These are phyloP conservation scores for Sistotremastrum niveocremeum DNA, from an alignment of 768 basidiomycete species.

Conservation along the genomic window DNA sequence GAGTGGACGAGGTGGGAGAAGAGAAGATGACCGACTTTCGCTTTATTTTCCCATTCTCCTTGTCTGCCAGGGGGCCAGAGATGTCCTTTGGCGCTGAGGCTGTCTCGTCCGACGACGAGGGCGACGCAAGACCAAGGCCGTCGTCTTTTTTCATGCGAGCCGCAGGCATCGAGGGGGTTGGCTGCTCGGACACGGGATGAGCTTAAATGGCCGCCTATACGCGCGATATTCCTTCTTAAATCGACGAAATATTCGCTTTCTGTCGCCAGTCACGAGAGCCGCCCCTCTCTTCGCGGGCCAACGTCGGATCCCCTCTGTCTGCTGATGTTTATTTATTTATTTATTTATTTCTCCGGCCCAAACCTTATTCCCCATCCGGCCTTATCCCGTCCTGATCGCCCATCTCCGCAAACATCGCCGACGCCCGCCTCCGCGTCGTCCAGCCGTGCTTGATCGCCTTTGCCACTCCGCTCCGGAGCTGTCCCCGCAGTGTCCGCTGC, in stretches of 20 bases:
- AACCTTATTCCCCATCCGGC: neutral
- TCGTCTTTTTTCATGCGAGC: constrained; percentile 54
- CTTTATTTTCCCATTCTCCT: constrained; percentile 56
- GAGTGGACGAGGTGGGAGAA: constrained; percentile 46
- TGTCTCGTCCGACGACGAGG: constrained; percentile 51
- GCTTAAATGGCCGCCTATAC: too few relatives aligned
- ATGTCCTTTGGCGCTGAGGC: constrained; percentile 33
- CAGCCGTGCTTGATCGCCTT: constrained; percentile 15
- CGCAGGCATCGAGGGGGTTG: constrained; percentile 40
- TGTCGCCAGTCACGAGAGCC: too few relatives aligned
- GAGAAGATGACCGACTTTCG: constrained; percentile 50
- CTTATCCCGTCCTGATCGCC: constrained; percentile 6
- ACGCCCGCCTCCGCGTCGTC: constrained; percentile 8
- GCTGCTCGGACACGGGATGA: too few relatives aligned
- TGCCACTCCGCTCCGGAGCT: constrained; percentile 25
- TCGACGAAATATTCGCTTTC: too few relatives aligned
- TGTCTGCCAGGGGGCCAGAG: constrained; percentile 22
- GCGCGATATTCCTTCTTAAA: too few relatives aligned
- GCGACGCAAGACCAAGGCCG: constrained; percentile 29
- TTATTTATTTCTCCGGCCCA: too few relatives aligned
- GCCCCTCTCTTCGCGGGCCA: too few relatives aligned
- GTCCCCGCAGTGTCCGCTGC: constrained; percentile 29
- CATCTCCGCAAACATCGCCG: constrained; percentile 22
- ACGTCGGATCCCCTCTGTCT: too few relatives aligned
- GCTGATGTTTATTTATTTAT: too few relatives aligned